These are phyloP conservation scores for Termitomyces sp. DNA, from an alignment of 768 basidiomycete genomes.

Conservation along the genomic window DNA sequence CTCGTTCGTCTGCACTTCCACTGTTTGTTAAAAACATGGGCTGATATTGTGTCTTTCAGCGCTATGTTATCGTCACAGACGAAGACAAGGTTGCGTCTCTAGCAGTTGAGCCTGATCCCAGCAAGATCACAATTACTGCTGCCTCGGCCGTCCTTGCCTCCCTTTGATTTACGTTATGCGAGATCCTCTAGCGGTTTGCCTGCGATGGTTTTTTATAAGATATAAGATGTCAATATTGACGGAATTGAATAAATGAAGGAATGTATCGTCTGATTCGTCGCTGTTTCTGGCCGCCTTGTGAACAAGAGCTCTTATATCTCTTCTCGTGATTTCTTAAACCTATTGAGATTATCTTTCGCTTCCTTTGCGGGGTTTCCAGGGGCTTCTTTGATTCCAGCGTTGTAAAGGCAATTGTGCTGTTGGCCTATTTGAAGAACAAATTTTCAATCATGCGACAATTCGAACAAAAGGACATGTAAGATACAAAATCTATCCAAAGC, in stretches of 20 bases:
- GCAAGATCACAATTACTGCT: constrained; percentile 45
- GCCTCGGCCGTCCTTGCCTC: constrained; percentile 40
- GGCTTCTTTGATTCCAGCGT: not conserved
- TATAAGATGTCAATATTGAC: not conserved
- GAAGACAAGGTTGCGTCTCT: constrained; percentile 51
- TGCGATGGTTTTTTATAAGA: not conserved
- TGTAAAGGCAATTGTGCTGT: not conserved
- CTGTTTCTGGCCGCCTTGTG: not conserved
- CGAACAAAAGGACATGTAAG: not conserved
- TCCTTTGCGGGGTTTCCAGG: not conserved
- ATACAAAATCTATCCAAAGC: not conserved
- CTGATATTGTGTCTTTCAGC: constrained; percentile 25
- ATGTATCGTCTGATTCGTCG: not conserved
- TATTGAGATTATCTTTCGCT: not conserved
- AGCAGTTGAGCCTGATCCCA: constrained; percentile 44
- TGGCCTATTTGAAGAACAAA: not conserved
- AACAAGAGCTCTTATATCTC: not conserved
- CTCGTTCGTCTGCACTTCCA: constrained; percentile 35
- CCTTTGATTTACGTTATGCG: constrained; percentile 9
- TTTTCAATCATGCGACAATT: not conserved
- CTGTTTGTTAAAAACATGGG: not conserved
- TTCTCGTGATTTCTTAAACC: not conserved
- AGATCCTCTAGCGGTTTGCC: not conserved
- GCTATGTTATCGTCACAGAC: constrained; percentile 54
- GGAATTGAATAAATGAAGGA: not conserved